Base-by-base conservation (phyloP, 176 grass and related monocot genomes). In the Carex myosuroides region DNA sequence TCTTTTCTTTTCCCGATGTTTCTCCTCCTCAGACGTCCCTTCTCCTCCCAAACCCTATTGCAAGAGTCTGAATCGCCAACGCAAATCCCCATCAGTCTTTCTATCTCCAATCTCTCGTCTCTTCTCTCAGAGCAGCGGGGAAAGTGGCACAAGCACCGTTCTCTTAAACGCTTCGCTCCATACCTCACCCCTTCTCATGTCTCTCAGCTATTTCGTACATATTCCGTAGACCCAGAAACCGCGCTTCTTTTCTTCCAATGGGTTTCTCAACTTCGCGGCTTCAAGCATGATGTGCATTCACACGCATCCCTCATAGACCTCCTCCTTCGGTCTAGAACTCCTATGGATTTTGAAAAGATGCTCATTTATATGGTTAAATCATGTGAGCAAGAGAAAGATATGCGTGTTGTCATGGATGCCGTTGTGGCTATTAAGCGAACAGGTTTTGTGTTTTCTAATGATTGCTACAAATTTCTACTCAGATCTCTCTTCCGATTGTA, bases 191-290 rank as follows among this genome's bases (percentile, higher is more conserved):
- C 92, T 2, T 71, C 70, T 3, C 89, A 91, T 77, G 89, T 98
- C n/a, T 87, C 86, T 10, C 62, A 80, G 61, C 85, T 93, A 78
- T 85, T 98, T 57, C 56, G 60, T 16, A 46, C 87, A 5, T 29
- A n/a, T 3, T 85, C 87, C 12, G 67, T 82, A 3, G 87, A 94
- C 3, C 89, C 92, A 0, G 58, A 83, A 24, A 89, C 80, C 6
- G 92, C 92, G 7, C 86, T 94, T 64, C 79, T 79, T 35, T 98
- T 93, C 89, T 98, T 98, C 86, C 79, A 88, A 20, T 95, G 89
- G 91, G 55, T 93, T 67, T 87, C 37, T 16, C 89, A 87, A 55
- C 65, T 64, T 70, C 83, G 80, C 3, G 86, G 95, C 7, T 98
- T 95, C 76, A 85, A 69, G 79, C 95, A 95, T 74, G 90, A 88